Base-by-base conservation (phyloP, 352 stramenopile species). In the Globisporangium yorkense region DNA sequence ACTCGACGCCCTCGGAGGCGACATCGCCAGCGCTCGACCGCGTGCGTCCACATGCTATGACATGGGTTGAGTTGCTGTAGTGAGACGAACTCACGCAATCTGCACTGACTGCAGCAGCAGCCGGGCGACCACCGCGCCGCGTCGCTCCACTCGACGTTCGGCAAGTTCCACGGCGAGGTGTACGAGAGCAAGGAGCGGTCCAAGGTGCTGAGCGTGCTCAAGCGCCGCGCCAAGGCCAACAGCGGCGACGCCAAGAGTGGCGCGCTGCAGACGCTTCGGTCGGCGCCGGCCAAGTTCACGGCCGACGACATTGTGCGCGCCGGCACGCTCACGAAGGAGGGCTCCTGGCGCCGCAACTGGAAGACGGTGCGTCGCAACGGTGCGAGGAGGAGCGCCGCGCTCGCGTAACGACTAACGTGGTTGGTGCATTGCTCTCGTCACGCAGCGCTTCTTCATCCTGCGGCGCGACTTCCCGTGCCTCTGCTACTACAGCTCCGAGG, bases 321-420 rank as follows among this genome's bases (percentile, higher is more conserved):
- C 9, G 81, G 81, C 24, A 81, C 70, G 27, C 62, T 91, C 8
- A 87, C 74, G 9, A 94, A 94, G 51, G 80, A 91, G 54, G 84
- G 84, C 16, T 92, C 82, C 16, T 94, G 84, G 84, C 72, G 84
- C 5, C 82, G 83, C 61, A 94, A 94, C 68, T 94, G 84, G 84
- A 94, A 94, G 65, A 81, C 68, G 58, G 75, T 85, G 63, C 35
- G 64, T 61, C 7, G 3, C 24, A 27, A 1, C 24, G 24, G 9
- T 6, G 33, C 33, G 9, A 37, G 33, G 33, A 37, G 33, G 33
- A 37, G 33, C 24, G 24, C 24, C 24, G 24, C 24, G 24, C 24
- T 27, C 24, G 24, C 24, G 24, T 27, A 27, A 27, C 24, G 24
- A 27, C 24, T 27, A 27, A 27, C 24, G 24, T 27, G 24, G 24